Conservation (phyloP, 2,329 filamentous ascomycete genomes). For the Raffaelea ambrosiae region DNA sequence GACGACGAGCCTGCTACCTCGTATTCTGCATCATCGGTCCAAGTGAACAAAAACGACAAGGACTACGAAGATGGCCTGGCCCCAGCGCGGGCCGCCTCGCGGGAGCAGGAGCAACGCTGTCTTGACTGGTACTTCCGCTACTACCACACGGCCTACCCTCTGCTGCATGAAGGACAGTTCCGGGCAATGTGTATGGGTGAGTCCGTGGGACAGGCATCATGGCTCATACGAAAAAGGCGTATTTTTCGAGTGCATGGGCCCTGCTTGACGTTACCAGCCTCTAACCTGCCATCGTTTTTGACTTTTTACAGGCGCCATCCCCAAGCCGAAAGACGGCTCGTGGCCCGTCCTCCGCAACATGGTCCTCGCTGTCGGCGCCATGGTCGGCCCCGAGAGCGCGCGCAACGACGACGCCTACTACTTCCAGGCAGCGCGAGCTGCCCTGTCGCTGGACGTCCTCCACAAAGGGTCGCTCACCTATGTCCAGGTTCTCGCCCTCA, state of each 20-base stretch:
- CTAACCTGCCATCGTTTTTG: too few species aligned
- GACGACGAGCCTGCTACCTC: neutral
- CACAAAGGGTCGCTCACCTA: constrained; percentile 1
- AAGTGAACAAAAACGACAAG: neutral
- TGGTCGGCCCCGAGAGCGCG: neutral
- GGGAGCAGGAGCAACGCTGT: neutral
- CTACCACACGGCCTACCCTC: constrained; percentile 5
- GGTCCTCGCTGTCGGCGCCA: constrained; percentile 4
- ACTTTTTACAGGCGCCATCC: constrained; percentile 1
- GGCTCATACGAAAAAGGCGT: too few species aligned
- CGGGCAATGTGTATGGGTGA: neutral
- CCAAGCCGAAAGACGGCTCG: constrained; percentile 2
- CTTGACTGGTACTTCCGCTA: constrained; percentile 5
- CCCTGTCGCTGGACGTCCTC: constrained; percentile 3
- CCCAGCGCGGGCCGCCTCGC: too few species aligned
- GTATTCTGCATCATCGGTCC: neutral
- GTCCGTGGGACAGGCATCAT: too few species aligned
- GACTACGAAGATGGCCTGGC: too few species aligned
- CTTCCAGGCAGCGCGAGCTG: constrained; percentile 1
- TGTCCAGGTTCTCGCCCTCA: neutral
- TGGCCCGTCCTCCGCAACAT: constrained; percentile 1
- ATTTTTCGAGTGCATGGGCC: too few species aligned
- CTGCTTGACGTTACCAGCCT: too few species aligned
- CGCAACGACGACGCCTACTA: neutral
- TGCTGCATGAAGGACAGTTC: constrained; percentile 5